phyloP scores from a whole-genome alignment of 129 eudicot species.

The Artemisia annua region DNA sequence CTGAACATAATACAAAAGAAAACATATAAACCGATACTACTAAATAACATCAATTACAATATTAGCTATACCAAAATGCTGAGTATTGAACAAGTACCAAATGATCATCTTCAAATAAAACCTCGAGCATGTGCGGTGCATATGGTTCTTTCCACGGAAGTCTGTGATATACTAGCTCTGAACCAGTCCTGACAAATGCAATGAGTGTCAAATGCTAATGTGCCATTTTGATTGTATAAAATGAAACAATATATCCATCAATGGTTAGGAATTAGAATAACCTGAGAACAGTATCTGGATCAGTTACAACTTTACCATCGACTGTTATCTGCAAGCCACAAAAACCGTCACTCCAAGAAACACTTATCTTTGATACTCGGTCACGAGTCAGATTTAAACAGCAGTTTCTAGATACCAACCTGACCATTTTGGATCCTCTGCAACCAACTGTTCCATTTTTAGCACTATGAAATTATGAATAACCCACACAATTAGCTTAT shows the following conservation, averaged over 20 bases:
- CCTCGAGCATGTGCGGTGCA: conserved; percentile 70
- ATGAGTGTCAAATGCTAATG: not conserved
- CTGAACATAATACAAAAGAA: conserved; percentile 29
- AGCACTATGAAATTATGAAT: conserved; percentile 27
- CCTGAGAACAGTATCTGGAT: conserved; percentile 67
- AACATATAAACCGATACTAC: not conserved
- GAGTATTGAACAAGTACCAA: conserved; percentile 50
- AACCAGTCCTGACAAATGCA: conserved; percentile 47
- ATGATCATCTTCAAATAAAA: conserved; percentile 83
- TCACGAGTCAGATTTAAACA: conserved; percentile 8
- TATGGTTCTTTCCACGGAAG: conserved; percentile 93
- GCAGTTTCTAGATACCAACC: conserved; percentile 39
- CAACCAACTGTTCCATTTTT: conserved; percentile 77
- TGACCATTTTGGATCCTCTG: conserved; percentile 84
- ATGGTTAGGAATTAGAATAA: conserved; percentile 5
- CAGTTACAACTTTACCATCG: conserved; percentile 51
- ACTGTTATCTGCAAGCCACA: conserved; percentile 57
- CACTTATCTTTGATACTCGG: conserved; percentile 8
- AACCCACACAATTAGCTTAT: not conserved
- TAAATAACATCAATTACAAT: conserved; percentile 1
- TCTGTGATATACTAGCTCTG: conserved; percentile 67
- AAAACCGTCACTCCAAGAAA: conserved; percentile 25
- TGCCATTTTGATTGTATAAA: not conserved
- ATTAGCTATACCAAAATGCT: conserved; percentile 5
- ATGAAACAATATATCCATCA: not conserved